Evolutionary conservation across 2,329 filamentous ascomycete genomes (phyloP), one percentile per base, ranked within the genome.

Genomic region (Leptosphaerulina australis): DNA sequence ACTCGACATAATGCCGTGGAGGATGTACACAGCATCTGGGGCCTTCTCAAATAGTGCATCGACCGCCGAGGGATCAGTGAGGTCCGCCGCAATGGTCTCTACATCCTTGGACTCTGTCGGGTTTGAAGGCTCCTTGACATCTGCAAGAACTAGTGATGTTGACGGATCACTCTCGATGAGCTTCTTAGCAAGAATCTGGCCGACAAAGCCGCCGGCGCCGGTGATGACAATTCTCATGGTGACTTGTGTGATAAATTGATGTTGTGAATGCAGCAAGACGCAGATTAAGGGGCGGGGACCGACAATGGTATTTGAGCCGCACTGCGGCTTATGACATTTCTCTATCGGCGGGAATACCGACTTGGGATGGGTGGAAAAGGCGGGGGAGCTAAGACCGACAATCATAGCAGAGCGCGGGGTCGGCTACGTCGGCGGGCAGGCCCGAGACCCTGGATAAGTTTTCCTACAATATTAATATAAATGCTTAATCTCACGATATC

Each of bases 1-100:
- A 10, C 80, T 80, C 0, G 83, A 86, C 84, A 87, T 87, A 75
- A 87, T 85, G 55, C 84, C 84, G 69, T 87, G 84, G 67, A 87
- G 82, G 60, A 85, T 75, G 71, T 84, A 87, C 11, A 71, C 60
- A 3, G 63, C 68, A 60, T 70, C 68, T 5, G 68, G 69, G n/a
- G 49, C 40, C 36, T 59, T 58, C 11, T 60, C 58, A 14, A 71
- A 63, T 6, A 72, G 48, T 1, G 52, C 51, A 26, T 65, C 51
- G 29, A 60, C 64, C 12, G 62, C 55, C 26, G 65, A 48, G 2
- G 58, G 29, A 10, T 70, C 62, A 11, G 83, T 74, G 2, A 86
- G 76, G 63, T 87, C 83, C 8, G 81, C 78, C 20, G 76, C 76
- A 33, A 84, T 53, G 28, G 74, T 70, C 17, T 70, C 77, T 0